Evolutionary conservation across 1,284 basidiomycete genomes (phyloP), one percentile per base, ranked within the genome.

Genomic region (Takashimella tepidaria): DNA sequence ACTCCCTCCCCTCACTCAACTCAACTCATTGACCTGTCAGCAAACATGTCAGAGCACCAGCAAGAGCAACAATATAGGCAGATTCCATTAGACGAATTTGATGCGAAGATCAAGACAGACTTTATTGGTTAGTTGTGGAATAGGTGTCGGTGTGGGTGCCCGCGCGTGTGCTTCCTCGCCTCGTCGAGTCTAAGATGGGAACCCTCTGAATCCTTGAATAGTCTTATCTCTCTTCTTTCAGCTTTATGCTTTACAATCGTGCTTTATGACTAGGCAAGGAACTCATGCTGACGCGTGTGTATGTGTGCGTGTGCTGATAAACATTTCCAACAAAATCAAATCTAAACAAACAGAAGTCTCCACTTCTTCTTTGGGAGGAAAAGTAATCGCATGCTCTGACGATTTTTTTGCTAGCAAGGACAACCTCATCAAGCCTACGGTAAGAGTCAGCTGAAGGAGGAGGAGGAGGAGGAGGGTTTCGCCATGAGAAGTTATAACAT

Each of bases 401-500:
- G 92, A 98, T 62, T 98, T 98, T 80, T 98, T 98, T 68, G 92
- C 90, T 10, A 84, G 86, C 60, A 90, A 89, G 0, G 82, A 78
- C 56, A 87, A 96, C 74, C 80, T 98, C 21, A 81, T 98, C 61
- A 83, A 89, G 58, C 84, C 87, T 40, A 83, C 85, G 74, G 92
- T 91, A 60, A 66, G 81, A 68, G 24, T 20, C 23, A 3, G 21
- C 24, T 22, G 10, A 13, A 5, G 20, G 10, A 16, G 41, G 23
- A 13, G 11, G 44, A 6, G 13, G 24, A 21, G 41, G 40, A n/a
- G n/a, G n/a, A n/a, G n/a, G n/a, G n/a, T n/a, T n/a, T n/a, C n/a
- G n/a, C n/a, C n/a, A n/a, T n/a, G n/a, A n/a, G n/a, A n/a, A n/a
- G n/a, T n/a, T n/a, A n/a, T n/a, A n/a, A n/a, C n/a, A n/a, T n/a